These are phyloP conservation scores for Ceratobasidium sp. DNA, from an alignment of 1,284 basidiomycete genomes.

Conservation along the genomic window DNA sequence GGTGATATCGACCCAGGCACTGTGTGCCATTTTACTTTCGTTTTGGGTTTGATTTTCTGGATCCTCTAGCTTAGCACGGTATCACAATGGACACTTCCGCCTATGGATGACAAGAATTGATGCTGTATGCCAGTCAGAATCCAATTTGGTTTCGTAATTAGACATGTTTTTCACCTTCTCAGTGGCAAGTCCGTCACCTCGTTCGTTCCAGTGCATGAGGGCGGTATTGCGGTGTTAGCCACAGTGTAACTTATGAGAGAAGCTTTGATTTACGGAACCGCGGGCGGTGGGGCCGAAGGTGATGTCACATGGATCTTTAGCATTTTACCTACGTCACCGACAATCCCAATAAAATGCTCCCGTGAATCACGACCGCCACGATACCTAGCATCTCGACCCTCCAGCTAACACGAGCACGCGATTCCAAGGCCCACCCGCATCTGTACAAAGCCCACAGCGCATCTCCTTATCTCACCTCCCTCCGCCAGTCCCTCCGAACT, in stretches of 20 bases:
- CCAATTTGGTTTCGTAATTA: no score
- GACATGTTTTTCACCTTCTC: no score
- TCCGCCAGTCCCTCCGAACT: background rate
- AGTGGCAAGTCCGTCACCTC: no score
- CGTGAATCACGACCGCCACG: background rate
- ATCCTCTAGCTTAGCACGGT: background rate
- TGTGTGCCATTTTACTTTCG: conserved; percentile 26
- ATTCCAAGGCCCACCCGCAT: background rate
- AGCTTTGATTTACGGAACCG: background rate
- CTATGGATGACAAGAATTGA: conserved; percentile 16
- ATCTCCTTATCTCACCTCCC: conserved; percentile 22
- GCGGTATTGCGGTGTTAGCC: no score
- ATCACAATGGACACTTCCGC: conserved; percentile 37
- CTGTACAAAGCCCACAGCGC: conserved; percentile 11
- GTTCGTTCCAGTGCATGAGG: no score
- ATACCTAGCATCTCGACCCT: background rate
- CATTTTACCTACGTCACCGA: conserved; percentile 15
- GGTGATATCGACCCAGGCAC: conserved; percentile 16
- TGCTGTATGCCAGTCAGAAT: background rate
- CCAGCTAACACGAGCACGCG: background rate
- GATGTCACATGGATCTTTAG: conserved; percentile 7
- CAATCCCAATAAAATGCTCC: conserved; percentile 3
- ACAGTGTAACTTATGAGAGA: no score
- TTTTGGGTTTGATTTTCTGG: background rate
- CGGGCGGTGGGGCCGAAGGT: conserved; percentile 2